These are phyloP conservation scores for Anisogramma anomala DNA, from an alignment of 2,329 filamentous ascomycete species.

Conservation along the genomic window DNA sequence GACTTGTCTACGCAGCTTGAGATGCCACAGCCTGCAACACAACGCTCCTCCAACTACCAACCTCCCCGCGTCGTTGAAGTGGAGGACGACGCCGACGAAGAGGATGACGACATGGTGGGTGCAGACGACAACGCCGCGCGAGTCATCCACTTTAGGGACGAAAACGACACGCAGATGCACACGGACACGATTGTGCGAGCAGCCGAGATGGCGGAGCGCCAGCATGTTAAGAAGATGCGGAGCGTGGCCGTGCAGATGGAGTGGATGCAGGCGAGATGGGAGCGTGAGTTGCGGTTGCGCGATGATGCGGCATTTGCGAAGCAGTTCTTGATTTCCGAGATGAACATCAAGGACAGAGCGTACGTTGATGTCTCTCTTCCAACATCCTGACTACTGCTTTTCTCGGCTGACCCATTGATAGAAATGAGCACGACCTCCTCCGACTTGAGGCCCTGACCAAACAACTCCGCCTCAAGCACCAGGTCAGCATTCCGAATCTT, in stretches of 20 bases:
- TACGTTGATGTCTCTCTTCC: conserved; percentile 2
- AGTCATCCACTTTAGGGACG: conserved; percentile 15
- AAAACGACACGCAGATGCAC: conserved; percentile 34
- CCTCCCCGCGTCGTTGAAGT: conserved; percentile 20
- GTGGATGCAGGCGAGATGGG: conserved; percentile 73
- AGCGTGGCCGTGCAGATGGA: conserved; percentile 83
- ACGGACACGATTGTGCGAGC: conserved; percentile 48
- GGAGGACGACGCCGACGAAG: conserved; percentile 17
- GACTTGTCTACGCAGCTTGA: neutral
- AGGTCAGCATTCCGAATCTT: conserved; percentile 17
- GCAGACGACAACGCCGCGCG: conserved; percentile 13
- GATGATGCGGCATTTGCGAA: conserved; percentile 78
- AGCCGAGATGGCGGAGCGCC: conserved; percentile 51
- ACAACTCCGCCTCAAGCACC: conserved; percentile 28
- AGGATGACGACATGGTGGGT: conserved; percentile 7
- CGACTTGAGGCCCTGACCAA: conserved; percentile 78
- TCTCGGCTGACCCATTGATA: too few relatives aligned
- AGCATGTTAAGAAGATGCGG: conserved; percentile 63
- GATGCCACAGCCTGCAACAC: neutral
- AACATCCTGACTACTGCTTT: conserved; percentile 3
- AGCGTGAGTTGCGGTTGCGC: conserved; percentile 69
- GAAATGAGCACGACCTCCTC: conserved; percentile 82
- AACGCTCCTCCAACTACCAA: conserved; percentile 9
- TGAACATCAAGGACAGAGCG: conserved; percentile 58
- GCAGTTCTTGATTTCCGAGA: conserved; percentile 65